Conservation (phyloP, 768 basidiomycete genomes). For the Holtermannia corniformis region DNA sequence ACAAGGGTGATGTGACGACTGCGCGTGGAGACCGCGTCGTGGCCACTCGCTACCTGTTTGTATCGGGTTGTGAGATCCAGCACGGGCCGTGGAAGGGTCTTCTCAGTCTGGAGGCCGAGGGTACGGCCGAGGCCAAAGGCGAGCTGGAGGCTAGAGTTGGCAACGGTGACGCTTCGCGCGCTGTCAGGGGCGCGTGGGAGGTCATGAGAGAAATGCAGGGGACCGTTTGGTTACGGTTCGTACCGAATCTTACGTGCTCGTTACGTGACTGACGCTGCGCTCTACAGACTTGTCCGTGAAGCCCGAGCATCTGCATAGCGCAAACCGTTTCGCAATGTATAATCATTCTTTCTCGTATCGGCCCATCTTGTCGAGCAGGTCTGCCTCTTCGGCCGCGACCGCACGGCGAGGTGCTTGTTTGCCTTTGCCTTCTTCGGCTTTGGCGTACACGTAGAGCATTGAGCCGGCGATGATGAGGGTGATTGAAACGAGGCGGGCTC, state of each 20-base stretch:
- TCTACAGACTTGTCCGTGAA: too few species aligned
- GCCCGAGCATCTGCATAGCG: too few species aligned
- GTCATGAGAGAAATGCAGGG: conserved; percentile 38
- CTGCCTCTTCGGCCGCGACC: too few species aligned
- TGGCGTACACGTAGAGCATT: conserved; percentile 37
- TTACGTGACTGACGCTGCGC: too few species aligned
- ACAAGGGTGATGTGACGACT: conserved; percentile 36
- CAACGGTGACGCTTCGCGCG: conserved; percentile 9
- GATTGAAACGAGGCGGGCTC: conserved; percentile 32
- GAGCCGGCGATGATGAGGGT: conserved; percentile 35
- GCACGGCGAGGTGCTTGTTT: too few species aligned
- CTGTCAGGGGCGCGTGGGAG: conserved; percentile 37
- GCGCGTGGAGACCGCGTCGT: conserved; percentile 33
- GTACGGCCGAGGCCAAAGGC: conserved; percentile 37
- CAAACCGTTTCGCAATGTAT: too few species aligned
- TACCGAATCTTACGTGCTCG: too few species aligned
- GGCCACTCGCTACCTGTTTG: conserved; percentile 42
- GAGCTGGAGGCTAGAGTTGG: conserved; percentile 33
- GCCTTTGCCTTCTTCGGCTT: conserved; percentile 24
- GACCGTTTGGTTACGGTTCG: conserved; percentile 36
- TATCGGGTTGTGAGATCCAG: conserved; percentile 34
- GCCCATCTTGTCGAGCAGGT: too few species aligned
- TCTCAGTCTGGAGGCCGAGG: conserved; percentile 40
- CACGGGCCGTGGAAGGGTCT: conserved; percentile 36
- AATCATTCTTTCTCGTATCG: too few species aligned